These are phyloP conservation scores for Pelargonium australe DNA, from an alignment of 441 rosid genomes.

Conservation along the genomic window DNA sequence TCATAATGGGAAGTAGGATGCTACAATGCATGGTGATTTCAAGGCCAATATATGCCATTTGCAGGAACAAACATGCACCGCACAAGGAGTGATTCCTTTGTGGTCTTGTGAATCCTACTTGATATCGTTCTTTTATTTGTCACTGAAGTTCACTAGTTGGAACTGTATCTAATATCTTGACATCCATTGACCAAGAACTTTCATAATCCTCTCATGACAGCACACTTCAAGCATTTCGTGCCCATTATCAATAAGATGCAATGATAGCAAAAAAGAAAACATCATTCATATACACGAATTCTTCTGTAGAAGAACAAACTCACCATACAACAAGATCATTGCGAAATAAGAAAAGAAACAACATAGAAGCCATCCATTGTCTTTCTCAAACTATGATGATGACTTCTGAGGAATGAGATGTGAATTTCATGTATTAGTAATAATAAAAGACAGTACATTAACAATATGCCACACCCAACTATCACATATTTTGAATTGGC, in stretches of 20 bases:
- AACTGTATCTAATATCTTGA: neutral
- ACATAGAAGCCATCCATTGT: neutral
- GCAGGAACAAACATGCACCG: no score
- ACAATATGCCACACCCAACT: conserved; percentile 34
- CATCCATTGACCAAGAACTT: neutral
- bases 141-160: neutral
- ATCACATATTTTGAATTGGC: conserved; percentile 27
- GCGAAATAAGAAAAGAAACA: neutral
- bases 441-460: conserved; percentile 15
- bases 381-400: no score
- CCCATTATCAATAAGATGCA: no score
- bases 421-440: conserved; percentile 7
- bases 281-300: neutral
- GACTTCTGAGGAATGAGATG: conserved; percentile 1
- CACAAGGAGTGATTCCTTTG: no score
- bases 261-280: neutral
- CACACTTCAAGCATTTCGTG: no score
- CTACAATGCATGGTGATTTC: no score
- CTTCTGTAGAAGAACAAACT: neutral
- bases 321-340: neutral
- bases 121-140: neutral
- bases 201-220: neutral
- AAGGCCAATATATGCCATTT: no score
- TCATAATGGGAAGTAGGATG: no score
- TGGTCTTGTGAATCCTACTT: neutral